phyloP scores from a whole-genome alignment of 1,284 basidiomycete species.

The Salmacisia buchloeana region DNA sequence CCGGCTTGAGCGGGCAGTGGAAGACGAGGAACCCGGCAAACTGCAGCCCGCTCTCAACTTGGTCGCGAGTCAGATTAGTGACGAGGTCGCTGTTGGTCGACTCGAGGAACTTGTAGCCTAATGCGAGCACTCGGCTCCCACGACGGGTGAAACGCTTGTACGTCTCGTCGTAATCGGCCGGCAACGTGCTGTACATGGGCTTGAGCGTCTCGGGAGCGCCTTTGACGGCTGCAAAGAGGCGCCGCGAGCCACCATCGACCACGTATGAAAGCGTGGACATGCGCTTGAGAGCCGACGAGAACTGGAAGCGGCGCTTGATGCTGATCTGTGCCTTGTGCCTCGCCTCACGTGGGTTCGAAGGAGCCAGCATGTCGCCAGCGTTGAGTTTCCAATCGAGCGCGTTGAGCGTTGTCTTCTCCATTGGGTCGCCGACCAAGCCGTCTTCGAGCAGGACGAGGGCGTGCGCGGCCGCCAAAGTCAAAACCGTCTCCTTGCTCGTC shows the following conservation, averaged over 20 bases:
- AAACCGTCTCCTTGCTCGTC: conserved; percentile 69
- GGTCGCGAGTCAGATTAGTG: conserved; percentile 36
- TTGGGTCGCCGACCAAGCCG: conserved; percentile 93
- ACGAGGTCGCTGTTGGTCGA: conserved; percentile 19
- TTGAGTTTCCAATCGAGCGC: conserved; percentile 82
- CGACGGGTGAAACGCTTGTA: conserved; percentile 48
- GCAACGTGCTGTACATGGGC: conserved; percentile 40
- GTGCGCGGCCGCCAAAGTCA: conserved; percentile 88
- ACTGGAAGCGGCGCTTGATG: conserved; percentile 48
- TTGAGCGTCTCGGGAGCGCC: conserved; percentile 48
- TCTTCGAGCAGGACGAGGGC: conserved; percentile 84
- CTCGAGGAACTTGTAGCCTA: conserved; percentile 46
- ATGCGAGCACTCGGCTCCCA: conserved; percentile 46
- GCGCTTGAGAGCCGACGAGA: conserved; percentile 48
- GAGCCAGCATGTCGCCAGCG: conserved; percentile 57
- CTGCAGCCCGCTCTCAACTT: conserved; percentile 37
- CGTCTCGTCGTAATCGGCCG: conserved; percentile 46
- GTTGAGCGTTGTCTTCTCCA: conserved; percentile 95
- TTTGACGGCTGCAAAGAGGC: conserved; percentile 42
- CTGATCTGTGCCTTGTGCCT: conserved; percentile 27
- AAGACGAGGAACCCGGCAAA: conserved; percentile 50
- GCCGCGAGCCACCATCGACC: conserved; percentile 19
- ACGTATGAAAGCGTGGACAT: conserved; percentile 47
- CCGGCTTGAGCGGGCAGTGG: conserved; percentile 50
- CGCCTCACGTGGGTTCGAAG: conserved; percentile 28